phyloP scores from a whole-genome alignment of 495 filamentous ascomycete genomes.

The Diplogelasinospora grovesii region DNA sequence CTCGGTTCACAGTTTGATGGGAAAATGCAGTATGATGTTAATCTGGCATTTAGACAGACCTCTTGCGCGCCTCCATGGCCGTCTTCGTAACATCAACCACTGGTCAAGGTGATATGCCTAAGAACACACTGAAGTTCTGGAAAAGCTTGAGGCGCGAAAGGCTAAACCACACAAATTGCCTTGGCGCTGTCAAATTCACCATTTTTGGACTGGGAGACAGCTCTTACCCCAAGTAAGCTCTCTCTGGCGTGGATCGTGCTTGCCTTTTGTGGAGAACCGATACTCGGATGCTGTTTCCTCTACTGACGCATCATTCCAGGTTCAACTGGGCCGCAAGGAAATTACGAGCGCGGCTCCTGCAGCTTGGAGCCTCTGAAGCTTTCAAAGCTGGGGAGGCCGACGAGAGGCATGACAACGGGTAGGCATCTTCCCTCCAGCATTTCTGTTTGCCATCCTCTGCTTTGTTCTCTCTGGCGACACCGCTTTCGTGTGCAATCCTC shows the following conservation, averaged over 20 bases:
- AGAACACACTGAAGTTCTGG: slow-evolving; percentile 77
- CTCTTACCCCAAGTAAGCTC: slow-evolving; percentile 73
- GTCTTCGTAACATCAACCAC: slow-evolving; percentile 86
- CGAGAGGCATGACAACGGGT: slow-evolving; percentile 91
- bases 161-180: slow-evolving; percentile 61
- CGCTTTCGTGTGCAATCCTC: no score
- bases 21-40: background rate
- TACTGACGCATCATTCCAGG: slow-evolving; percentile 46
- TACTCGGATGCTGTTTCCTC: no score
- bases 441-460: background rate
- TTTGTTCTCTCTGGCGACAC: no score
- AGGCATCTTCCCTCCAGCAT: slow-evolving; percentile 20
- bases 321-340: slow-evolving; percentile 93
- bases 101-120: slow-evolving; percentile 87
- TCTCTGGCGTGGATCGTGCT: background rate
- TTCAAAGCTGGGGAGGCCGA: slow-evolving; percentile 79
- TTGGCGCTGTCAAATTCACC: slow-evolving; percentile 62
- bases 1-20: slow-evolving; percentile 16
- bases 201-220: slow-evolving; percentile 92
- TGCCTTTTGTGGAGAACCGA: no score
- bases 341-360: slow-evolving; percentile 74
- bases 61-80: slow-evolving; percentile 52
- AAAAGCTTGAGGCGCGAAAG: slow-evolving; percentile 71
- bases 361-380: slow-evolving; percentile 76
- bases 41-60: slow-evolving; percentile 25